phyloP scores from a whole-genome alignment of 2,329 filamentous ascomycete species.

The Aspergillus costaricaensis region DNA sequence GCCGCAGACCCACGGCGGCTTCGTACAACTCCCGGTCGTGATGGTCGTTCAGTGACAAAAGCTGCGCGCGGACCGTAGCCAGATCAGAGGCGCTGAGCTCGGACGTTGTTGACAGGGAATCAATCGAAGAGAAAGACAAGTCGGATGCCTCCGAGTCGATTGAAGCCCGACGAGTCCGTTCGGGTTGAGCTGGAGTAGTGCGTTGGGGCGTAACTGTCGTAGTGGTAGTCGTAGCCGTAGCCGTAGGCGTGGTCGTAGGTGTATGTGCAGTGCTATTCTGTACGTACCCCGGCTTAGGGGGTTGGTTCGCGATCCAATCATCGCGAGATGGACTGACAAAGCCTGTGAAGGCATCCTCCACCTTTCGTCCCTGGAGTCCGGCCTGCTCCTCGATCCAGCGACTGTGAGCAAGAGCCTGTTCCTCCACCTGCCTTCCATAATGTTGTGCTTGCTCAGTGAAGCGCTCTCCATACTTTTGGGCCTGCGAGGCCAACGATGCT shows the following conservation, averaged over 20 bases:
- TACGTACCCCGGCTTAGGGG: constrained; percentile 18
- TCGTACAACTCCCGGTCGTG: constrained; percentile 40
- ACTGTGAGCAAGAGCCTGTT: constrained; percentile 40
- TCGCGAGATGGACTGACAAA: constrained; percentile 15
- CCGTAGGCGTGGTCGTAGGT: background rate
- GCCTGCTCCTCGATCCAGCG: constrained; percentile 44
- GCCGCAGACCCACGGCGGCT: constrained; percentile 38
- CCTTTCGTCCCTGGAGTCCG: constrained; percentile 30
- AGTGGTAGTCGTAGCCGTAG: background rate
- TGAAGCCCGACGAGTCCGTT: constrained; percentile 32
- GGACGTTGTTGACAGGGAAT: constrained; percentile 40
- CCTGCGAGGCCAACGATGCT: constrained; percentile 37
- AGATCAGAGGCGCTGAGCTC: constrained; percentile 40
- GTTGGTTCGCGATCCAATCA: constrained; percentile 18
- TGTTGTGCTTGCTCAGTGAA: constrained; percentile 39
- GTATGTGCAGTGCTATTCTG: constrained; percentile 14
- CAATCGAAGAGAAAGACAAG: constrained; percentile 40
- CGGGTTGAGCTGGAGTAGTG: constrained; percentile 7
- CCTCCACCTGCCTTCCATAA: constrained; percentile 42
- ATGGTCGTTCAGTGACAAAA: constrained; percentile 36
- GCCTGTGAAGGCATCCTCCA: constrained; percentile 23
- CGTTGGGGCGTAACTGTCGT: background rate
- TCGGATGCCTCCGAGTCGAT: constrained; percentile 34
- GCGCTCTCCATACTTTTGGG: constrained; percentile 44
- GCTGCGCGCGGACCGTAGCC: constrained; percentile 37